phyloP scores from a whole-genome alignment of 352 stramenopile species.

The Phytophthora kernoviae region DNA sequence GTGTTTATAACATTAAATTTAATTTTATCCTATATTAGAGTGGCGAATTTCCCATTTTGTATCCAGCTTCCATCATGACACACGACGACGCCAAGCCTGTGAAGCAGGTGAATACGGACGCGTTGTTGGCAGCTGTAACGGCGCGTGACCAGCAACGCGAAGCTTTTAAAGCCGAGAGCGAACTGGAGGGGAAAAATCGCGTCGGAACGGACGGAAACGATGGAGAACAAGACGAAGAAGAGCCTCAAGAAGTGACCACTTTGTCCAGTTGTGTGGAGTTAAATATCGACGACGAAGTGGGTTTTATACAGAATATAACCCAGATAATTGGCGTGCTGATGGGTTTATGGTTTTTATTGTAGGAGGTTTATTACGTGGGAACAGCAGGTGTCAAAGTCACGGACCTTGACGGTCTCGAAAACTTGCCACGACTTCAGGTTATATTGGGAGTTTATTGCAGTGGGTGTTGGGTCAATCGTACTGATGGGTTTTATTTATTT shows the following conservation, averaged over 20 bases:
- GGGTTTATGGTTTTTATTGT: background rate
- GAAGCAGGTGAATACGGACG: slow-evolving; percentile 47
- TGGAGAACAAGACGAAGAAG: slow-evolving; percentile 25
- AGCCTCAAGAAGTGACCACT: slow-evolving; percentile 33
- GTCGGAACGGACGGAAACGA: background rate
- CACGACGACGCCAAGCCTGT: slow-evolving; percentile 2
- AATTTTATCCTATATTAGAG: too few species aligned
- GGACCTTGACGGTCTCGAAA: slow-evolving; percentile 61
- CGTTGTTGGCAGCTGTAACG: slow-evolving; percentile 39
- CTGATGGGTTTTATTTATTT: background rate
- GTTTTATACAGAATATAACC: background rate
- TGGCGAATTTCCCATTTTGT: too few species aligned
- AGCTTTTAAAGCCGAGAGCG: background rate
- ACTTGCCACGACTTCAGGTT: slow-evolving; percentile 54
- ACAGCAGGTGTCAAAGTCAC: slow-evolving; percentile 82
- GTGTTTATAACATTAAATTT: too few species aligned
- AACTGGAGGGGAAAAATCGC: slow-evolving; percentile 9
- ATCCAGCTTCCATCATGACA: background rate
- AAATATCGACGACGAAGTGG: slow-evolving; percentile 43
- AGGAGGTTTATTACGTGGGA: slow-evolving; percentile 87
- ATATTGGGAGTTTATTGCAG: background rate
- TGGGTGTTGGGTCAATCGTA: background rate
- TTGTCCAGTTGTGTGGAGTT: slow-evolving; percentile 83
- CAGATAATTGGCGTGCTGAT: slow-evolving; percentile 12
- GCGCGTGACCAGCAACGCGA: slow-evolving; percentile 23